Base-by-base conservation (phyloP, 306 rosid species). In the Oxytropis ochrocephala region DNA sequence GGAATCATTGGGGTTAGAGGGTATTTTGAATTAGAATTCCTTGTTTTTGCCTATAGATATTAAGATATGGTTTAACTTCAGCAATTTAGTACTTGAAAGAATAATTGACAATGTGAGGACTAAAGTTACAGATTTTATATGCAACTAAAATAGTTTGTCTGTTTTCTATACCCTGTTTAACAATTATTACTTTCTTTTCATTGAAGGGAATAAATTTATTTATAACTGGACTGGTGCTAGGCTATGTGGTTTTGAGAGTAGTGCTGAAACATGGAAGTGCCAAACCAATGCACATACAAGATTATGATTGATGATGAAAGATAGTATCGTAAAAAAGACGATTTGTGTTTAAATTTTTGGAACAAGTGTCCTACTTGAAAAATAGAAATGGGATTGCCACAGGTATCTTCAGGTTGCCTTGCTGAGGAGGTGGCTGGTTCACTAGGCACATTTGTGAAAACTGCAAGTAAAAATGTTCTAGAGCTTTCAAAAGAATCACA, bases 381-480 rank as follows among this genome's bases (percentile, higher is more conserved):
- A 63, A 17, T 35, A 70, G 71, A 79, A 71, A 90, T 86, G 95
- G 92, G 95, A 32, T 82, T 88, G 51, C 89, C 95, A 49, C 89
- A 90, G 39, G 78, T 81, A 66, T 50, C 89, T 74, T 76, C 89
- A 19, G 59, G 85, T 61, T 69, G 77, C 75, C 51, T 80, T 74
- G 84, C 77, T 10, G 95, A 90, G 80, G 95, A 88, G 80, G 73
- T 79, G 75, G 81, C 85, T 55, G 77, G 83, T 44, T 82, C 97
- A 0, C 65, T 69, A 49, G 74, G 85, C 75, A 74, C 85, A 60
- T 80, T 85, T 72, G 79, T 76, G 77, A 89, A 83, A 78, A 71
- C 64, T 64, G 78, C 73, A 47, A 75, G 75, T 41, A 84, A 75
- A 74, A 59, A 74, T 13, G 67, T 48, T 54, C 14, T 8, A 3